Base-by-base conservation (phyloP, 2,329 filamentous ascomycete species). In the Microsporum audouinii region DNA sequence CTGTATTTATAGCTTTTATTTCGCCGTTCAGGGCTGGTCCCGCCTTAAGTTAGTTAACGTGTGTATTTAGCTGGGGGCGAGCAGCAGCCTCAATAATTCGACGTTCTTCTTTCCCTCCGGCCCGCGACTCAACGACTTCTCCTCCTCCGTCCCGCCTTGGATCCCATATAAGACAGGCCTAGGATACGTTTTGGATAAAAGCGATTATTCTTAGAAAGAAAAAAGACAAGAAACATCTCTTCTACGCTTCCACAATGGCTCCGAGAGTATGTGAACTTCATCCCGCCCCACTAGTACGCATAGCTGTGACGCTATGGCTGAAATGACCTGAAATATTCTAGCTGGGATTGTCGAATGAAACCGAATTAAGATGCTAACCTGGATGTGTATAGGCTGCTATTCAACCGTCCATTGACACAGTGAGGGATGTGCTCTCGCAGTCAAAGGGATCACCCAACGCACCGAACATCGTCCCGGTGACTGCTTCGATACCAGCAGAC, bases 401-500 rank as follows among this genome's bases (percentile, higher is more conserved):
- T 65, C 79, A 84, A 70, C 85, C 85, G 58, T 83, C 84, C 27
- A 74, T 88, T 57, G 81, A 86, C 66, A 79, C 80, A 29, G 78
- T 87, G 60, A 78, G 76, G 65, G 77, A 82, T 60, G 77, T 86
- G 55, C 72, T 88, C 65, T 72, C 77, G 53, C 75, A 78, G 60
- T 78, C 80, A 27, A 75, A 75, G 68, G 73, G 76, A 31, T 77
- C 80, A 43, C 71, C 79, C 60, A 82, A 82, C 66, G 77, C 84
- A 61, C 86, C 88, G 2, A 96, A 94, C 68, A 82, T 95, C 64
- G 83, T 96, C 6, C 90, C 91, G 1, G 74, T 96, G 47, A 91
- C 87, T 75, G 86, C 88, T 31, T 89, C 91, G 65, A 90, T 96
- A 68, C 85, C 90, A 4, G 92, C 92, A 68, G 92, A 96, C 75